Percentiles rank a stretch among this genome's conserved stretches.
These are phyloP conservation scores for Scheffersomyces cryptocercus DNA, from an alignment of 1,139 yeast genomes.

Conservation along the genomic window DNA sequence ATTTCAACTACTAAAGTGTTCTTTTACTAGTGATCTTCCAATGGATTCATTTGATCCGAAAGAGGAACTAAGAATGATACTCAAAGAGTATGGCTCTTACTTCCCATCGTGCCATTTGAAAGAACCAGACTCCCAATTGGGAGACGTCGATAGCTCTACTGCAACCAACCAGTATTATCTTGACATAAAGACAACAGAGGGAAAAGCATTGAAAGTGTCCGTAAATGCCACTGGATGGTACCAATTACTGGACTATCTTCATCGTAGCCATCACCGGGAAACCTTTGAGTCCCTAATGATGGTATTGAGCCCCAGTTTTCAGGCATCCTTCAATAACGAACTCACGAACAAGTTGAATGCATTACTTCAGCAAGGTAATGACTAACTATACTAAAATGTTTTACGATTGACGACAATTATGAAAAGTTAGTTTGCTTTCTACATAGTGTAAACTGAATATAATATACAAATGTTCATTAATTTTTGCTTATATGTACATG, in stretches of 20 bases:
- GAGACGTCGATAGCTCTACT: too few species aligned
- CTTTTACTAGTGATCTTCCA: neutral
- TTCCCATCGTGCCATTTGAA: constrained; percentile 24
- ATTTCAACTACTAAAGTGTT: too few species aligned
- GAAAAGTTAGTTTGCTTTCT: too few species aligned
- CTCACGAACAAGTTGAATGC: constrained; percentile 7
- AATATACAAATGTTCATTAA: too few species aligned
- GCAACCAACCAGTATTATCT: constrained; percentile 9
- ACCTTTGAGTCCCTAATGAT: constrained; percentile 25
- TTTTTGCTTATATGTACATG: too few species aligned
- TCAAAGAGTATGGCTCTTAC: constrained; percentile 28
- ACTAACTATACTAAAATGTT: too few species aligned
- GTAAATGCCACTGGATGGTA: constrained; percentile 42
- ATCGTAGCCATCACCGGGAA: constrained; percentile 10
- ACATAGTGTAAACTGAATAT: too few species aligned
- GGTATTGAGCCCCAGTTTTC: constrained; percentile 11
- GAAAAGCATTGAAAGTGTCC: constrained; percentile 19
- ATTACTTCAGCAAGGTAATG: neutral
- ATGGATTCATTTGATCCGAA: constrained; percentile 16
- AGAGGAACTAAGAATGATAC: constrained; percentile 26
- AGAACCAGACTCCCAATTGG: constrained; percentile 1
- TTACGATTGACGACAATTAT: too few species aligned
- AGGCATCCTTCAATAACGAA: constrained; percentile 6
- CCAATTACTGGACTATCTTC: constrained; percentile 4
- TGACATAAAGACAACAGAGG: constrained; percentile 22